These are phyloP conservation scores for Wickerhamiella parazyma DNA, from an alignment of 805 yeast genomes.

Conservation along the genomic window DNA sequence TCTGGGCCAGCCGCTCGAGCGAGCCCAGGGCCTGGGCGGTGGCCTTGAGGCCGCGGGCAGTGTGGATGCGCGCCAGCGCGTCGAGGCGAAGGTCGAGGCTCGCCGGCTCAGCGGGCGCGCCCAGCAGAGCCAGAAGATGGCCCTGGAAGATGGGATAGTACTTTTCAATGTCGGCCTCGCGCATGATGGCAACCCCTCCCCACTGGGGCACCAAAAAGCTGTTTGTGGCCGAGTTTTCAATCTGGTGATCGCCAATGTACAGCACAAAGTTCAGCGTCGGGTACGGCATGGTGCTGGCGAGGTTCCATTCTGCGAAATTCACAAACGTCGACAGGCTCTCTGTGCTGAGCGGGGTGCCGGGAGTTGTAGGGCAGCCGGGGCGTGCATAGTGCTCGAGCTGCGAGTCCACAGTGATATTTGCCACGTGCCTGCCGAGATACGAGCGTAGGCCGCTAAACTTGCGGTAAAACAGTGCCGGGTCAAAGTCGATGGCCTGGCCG, in stretches of 20 bases:
- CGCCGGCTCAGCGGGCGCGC: conserved; percentile 46
- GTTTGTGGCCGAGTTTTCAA: conserved; percentile 35
- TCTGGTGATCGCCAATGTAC: conserved; percentile 45
- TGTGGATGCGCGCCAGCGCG: conserved; percentile 45
- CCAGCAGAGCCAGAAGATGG: conserved; percentile 61
- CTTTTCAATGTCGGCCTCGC: conserved; percentile 30
- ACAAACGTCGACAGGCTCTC: conserved; percentile 59
- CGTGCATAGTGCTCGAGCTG: conserved; percentile 60
- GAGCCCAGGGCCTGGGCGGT: conserved; percentile 63
- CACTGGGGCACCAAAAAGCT: conserved; percentile 77
- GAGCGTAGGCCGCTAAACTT: conserved; percentile 43
- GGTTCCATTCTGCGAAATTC: conserved; percentile 77
- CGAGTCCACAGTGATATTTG: conserved; percentile 65
- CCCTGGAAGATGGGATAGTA: conserved; percentile 49
- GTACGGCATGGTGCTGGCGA: conserved; percentile 40
- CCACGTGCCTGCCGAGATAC: conserved; percentile 36
- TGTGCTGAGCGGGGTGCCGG: conserved; percentile 30
- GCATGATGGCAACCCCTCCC: conserved; percentile 59
- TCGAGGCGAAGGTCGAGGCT: conserved; percentile 49
- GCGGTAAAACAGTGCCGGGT: conserved; percentile 42
- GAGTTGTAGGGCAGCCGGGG: conserved; percentile 21
- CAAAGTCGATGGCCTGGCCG: conserved; percentile 53
- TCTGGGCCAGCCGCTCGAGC: conserved; percentile 50
- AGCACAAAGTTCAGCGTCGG: conserved; percentile 62
- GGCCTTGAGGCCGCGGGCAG: conserved; percentile 43